Percentiles rank a stretch among this genome's conserved stretches.
Conservation (phyloP, 371 early-diverging fungal genomes). For the Smittium culicis region DNA sequence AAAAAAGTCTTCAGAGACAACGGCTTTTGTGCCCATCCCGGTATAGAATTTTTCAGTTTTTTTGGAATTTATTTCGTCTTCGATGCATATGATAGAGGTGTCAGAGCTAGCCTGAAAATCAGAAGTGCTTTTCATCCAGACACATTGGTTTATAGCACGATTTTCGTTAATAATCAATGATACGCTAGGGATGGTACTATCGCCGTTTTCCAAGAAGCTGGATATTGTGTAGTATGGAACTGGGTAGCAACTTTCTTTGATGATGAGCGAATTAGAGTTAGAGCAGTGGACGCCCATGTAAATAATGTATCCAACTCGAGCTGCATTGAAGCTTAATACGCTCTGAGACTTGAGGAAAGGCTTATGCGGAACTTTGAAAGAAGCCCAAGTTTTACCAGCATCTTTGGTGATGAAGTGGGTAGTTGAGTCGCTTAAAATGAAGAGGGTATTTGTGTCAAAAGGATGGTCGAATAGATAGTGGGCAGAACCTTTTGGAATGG, state of each 20-base stretch:
- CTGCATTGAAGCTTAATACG: slow-evolving; percentile 29
- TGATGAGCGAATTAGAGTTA: slow-evolving; percentile 18
- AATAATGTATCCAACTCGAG: slow-evolving; percentile 25
- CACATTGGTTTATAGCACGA: slow-evolving; percentile 22
- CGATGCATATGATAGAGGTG: slow-evolving; percentile 31
- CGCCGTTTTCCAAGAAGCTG: slow-evolving; percentile 22
- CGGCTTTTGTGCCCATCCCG: slow-evolving; percentile 14
- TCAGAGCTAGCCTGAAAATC: slow-evolving; percentile 30
- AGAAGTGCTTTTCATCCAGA: slow-evolving; percentile 27
- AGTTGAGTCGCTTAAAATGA: slow-evolving; percentile 17
- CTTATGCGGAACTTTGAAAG: slow-evolving; percentile 22
- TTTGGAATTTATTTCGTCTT: slow-evolving; percentile 9
- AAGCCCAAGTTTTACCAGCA: slow-evolving; percentile 25
- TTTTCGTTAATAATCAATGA: slow-evolving; percentile 16
- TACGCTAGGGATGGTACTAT: slow-evolving; percentile 14
- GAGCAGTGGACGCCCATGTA: slow-evolving; percentile 26
- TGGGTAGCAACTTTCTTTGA: slow-evolving; percentile 25
- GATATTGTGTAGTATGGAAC: slow-evolving; percentile 23
- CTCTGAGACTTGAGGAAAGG: slow-evolving; percentile 22
- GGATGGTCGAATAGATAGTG: slow-evolving; percentile 25
- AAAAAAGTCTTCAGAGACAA: slow-evolving; percentile 33
- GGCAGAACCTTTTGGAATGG: slow-evolving; percentile 19
- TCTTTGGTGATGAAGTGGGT: slow-evolving; percentile 29
- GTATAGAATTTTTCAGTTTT: background rate
- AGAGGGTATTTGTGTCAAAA: slow-evolving; percentile 20